Percentiles rank a stretch among this genome's conserved stretches.
phyloP scores from a whole-genome alignment of 2,329 filamentous ascomycete genomes.

The Colletotrichum cereale region DNA sequence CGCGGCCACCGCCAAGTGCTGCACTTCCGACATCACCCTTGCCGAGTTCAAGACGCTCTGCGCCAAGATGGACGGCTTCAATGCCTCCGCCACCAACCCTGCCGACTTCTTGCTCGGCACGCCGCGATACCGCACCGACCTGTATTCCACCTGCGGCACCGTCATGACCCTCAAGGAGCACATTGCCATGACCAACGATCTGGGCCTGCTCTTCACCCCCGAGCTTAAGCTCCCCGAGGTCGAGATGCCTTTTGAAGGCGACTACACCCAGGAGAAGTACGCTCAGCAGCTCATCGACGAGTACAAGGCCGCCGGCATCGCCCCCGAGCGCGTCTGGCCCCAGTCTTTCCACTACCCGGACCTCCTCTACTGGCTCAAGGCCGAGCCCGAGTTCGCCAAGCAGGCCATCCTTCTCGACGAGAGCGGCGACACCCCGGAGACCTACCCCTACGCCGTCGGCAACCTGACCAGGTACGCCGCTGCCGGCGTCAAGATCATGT shows the following conservation, averaged over 20 bases:
- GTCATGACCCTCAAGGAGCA: slow-evolving; percentile 72
- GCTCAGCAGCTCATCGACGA: slow-evolving; percentile 75
- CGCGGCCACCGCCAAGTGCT: slow-evolving; percentile 73
- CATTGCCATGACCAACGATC: slow-evolving; percentile 68
- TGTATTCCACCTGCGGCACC: slow-evolving; percentile 75
- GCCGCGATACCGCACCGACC: slow-evolving; percentile 72
- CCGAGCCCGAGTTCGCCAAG: slow-evolving; percentile 69
- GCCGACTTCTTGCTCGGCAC: slow-evolving; percentile 70
- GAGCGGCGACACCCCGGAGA: slow-evolving; percentile 65
- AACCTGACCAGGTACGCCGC: slow-evolving; percentile 67
- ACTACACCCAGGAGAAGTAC: slow-evolving; percentile 75
- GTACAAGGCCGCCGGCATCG: slow-evolving; percentile 66
- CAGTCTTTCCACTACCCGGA: slow-evolving; percentile 77
- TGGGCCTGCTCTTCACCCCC: slow-evolving; percentile 73
- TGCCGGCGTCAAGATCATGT: slow-evolving; percentile 72
- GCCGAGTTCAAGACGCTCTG: slow-evolving; percentile 77
- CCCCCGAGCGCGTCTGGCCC: slow-evolving; percentile 66
- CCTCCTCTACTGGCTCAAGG: slow-evolving; percentile 75
- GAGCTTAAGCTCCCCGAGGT: slow-evolving; percentile 77
- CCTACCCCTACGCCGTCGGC: slow-evolving; percentile 65
- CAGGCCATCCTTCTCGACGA: slow-evolving; percentile 77
- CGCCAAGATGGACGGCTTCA: slow-evolving; percentile 77
- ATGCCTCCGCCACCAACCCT: slow-evolving; percentile 68
- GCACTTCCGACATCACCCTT: slow-evolving; percentile 78
- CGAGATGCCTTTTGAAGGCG: slow-evolving; percentile 75